Evolutionary conservation across 2,329 filamentous ascomycete genomes (phyloP), one percentile per base, ranked within the genome.

Genomic region (Helotiales sp.): DNA sequence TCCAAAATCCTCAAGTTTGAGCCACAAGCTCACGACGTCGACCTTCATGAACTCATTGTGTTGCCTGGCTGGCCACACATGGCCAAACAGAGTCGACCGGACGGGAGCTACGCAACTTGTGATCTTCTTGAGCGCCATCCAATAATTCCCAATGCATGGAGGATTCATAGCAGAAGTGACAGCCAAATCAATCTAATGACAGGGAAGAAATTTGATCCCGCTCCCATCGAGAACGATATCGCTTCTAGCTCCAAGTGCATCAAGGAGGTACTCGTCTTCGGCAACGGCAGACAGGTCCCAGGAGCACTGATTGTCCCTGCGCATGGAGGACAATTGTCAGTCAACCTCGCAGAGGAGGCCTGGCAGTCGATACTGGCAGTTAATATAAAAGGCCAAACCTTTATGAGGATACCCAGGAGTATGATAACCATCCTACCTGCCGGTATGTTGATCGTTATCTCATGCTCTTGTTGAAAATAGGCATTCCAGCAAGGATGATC

Each of bases 121-220:
- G 86, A 89, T 67, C 68, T 89, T 1, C 88, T 89, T 59, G 77
- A 78, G 52, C 73, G 74, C 1, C 85, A 89, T 66, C 66, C 76
- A 0, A 73, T 62, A 0, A 81, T 83, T 7, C 56, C 71, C 0
- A 72, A 80, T 54, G 82, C 83, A 0, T 89, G 85, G 85, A 77
- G 78, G 31, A 88, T 88, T 64, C 78, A 86, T 53, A 83, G 81
- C 1, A 75, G 86, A 36, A 78, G 79, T 0, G 87, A 89, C 63
- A 79, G 82, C 2, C 84, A 84, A 52, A 77, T 89, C 33, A 82
- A 81, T 0, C 75, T 89, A 3, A 73, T 82, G 9, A 89, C 85
- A 6, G 86, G 86, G 2, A 88, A 88, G 73, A 89, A 89, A 63
- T 87, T 89, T 59, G 84, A 88, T 63, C 85, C 86, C 1, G 79